These are phyloP conservation scores for Chionographis japonica DNA, from an alignment of 106 monocot genomes.

Conservation along the genomic window DNA sequence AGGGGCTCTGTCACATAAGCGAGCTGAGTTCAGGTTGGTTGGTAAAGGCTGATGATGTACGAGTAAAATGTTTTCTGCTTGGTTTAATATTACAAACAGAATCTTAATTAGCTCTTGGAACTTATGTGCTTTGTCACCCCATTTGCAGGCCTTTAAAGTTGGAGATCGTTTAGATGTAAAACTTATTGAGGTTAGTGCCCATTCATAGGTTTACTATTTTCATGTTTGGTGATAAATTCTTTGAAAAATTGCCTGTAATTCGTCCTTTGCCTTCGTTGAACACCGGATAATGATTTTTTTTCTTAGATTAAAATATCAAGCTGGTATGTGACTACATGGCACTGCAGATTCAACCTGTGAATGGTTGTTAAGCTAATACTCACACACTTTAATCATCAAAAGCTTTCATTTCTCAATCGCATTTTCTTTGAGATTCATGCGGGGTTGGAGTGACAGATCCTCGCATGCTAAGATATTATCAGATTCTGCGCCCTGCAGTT, in stretches of 20 bases:
- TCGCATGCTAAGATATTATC: too few species aligned
- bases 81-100: background rate
- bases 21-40: slow-evolving; percentile 88
- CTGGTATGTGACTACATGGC: too few species aligned
- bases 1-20: slow-evolving; percentile 98
- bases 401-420: too few species aligned
- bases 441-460: too few species aligned
- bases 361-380: too few species aligned
- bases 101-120: slow-evolving; percentile 1
- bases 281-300: too few species aligned
- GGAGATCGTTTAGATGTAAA: slow-evolving; percentile 91
- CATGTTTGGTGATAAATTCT: background rate
- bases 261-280: too few species aligned
- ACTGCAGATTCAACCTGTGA: too few species aligned
- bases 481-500: too few species aligned
- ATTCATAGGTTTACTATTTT: background rate
- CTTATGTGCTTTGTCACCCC: slow-evolving; percentile 5
- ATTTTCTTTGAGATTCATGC: too few species aligned
- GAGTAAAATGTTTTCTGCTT: slow-evolving; percentile 1
- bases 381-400: too few species aligned
- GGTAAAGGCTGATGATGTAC: slow-evolving; percentile 93
- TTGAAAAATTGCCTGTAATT: background rate
- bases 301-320: too few species aligned
- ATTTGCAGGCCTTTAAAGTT: slow-evolving; percentile 68
- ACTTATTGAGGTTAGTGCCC: slow-evolving; percentile 72